A percentile compares a stretch with the other conserved stretches of the same genome.
Conservation (phyloP, 768 basidiomycete genomes). For the Suillus tomentosus region DNA sequence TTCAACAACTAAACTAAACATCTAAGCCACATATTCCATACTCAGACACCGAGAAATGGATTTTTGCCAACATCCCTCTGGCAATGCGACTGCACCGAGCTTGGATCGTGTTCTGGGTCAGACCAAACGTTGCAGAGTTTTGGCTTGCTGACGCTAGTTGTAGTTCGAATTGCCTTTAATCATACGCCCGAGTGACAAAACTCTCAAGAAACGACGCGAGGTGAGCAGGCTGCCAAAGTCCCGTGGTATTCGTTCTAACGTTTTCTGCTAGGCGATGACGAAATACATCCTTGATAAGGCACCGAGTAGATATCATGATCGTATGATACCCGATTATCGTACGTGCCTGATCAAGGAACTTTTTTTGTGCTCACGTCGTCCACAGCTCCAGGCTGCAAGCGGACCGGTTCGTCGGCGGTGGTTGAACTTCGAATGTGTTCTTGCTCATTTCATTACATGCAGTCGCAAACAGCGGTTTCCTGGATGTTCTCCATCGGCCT, state of each 20-base stretch:
- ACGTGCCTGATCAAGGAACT: slow-evolving; percentile 21
- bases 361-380: neutral
- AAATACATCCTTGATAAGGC: slow-evolving; percentile 49
- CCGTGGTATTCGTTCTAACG: neutral
- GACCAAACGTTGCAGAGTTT: slow-evolving; percentile 15
- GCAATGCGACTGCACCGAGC: slow-evolving; percentile 54
- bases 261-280: slow-evolving; percentile 37
- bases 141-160: neutral
- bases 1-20: slow-evolving; percentile 28
- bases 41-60: slow-evolving; percentile 45
- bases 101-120: slow-evolving; percentile 50
- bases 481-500: slow-evolving; percentile 23
- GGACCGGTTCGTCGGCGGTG: slow-evolving; percentile 31
- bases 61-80: slow-evolving; percentile 55
- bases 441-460: neutral
- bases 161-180: slow-evolving; percentile 25
- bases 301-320: slow-evolving; percentile 48
- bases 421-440: neutral
- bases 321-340: slow-evolving; percentile 57
- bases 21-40: slow-evolving; percentile 41
- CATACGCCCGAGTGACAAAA: slow-evolving; percentile 13
- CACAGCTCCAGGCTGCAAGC: slow-evolving; percentile 62
- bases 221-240: slow-evolving; percentile 5
- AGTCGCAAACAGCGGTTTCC: slow-evolving; percentile 33
- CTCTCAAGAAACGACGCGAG: slow-evolving; percentile 17